Conservation (phyloP, 2,329 filamentous ascomycete species). For the Colletotrichum higginsianum region DNA sequence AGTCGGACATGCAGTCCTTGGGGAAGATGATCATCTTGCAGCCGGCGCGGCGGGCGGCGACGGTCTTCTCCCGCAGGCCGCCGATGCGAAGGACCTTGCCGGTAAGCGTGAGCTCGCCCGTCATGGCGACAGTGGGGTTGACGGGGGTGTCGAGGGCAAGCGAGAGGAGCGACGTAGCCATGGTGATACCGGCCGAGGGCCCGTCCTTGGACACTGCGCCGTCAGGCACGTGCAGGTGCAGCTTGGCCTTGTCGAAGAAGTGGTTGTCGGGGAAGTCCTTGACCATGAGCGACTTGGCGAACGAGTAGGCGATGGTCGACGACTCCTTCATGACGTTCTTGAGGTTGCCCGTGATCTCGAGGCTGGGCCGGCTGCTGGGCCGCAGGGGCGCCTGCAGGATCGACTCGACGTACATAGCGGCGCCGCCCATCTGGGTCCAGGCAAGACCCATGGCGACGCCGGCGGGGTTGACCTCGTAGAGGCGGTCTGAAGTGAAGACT, state of each 20-base stretch:
- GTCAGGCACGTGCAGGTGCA: constrained; percentile 97
- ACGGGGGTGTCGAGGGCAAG: constrained; percentile 85
- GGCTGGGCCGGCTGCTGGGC: constrained; percentile 79
- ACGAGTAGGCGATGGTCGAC: constrained; percentile 94
- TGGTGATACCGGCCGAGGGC: constrained; percentile 94
- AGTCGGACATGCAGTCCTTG: constrained; percentile 94
- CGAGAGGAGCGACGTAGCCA: constrained; percentile 93
- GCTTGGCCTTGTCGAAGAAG: constrained; percentile 95
- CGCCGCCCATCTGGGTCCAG: constrained; percentile 97
- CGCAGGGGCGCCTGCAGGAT: constrained; percentile 89
- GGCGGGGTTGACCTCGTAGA: constrained; percentile 93
- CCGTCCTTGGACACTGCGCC: constrained; percentile 97
- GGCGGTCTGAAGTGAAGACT: constrained; percentile 93
- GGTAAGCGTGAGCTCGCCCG: constrained; percentile 95
- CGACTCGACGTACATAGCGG: constrained; percentile 96
- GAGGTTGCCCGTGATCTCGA: constrained; percentile 95
- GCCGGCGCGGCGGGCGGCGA: constrained; percentile 91
- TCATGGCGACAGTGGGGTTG: constrained; percentile 94
- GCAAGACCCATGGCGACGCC: constrained; percentile 98
- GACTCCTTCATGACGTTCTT: constrained; percentile 99
- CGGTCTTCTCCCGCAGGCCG: constrained; percentile 95
- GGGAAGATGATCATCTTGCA: constrained; percentile 97
- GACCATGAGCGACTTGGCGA: constrained; percentile 90
- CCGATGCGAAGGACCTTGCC: constrained; percentile 97
- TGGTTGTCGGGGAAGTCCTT: constrained; percentile 89